phyloP scores from a whole-genome alignment of 2,329 filamentous ascomycete genomes.

The Berkeleyomyces basicola region DNA sequence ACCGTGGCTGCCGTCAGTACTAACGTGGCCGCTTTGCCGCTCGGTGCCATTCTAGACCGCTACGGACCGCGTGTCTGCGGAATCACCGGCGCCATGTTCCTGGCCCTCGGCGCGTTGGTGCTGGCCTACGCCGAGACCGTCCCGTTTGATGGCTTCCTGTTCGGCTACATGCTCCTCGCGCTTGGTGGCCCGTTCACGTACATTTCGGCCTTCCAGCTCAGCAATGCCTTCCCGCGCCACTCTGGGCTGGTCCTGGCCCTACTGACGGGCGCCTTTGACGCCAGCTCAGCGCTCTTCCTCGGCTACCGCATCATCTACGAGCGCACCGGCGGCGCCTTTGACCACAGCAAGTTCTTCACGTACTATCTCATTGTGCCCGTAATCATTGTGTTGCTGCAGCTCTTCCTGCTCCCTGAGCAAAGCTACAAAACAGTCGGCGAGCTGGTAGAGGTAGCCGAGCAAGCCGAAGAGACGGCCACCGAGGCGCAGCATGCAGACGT shows the following conservation, averaged over 20 bases:
- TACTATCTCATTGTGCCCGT: slow-evolving; percentile 53
- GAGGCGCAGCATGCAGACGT: slow-evolving; percentile 17
- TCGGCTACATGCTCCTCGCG: slow-evolving; percentile 60
- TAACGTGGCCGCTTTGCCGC: slow-evolving; percentile 70
- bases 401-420: slow-evolving; percentile 54
- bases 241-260: slow-evolving; percentile 67
- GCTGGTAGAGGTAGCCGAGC: slow-evolving; percentile 56
- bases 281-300: slow-evolving; percentile 63
- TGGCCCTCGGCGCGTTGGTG: slow-evolving; percentile 52
- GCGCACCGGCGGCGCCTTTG: slow-evolving; percentile 36
- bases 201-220: slow-evolving; percentile 69
- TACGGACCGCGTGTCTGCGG: slow-evolving; percentile 66
- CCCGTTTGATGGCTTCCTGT: slow-evolving; percentile 57
- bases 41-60: slow-evolving; percentile 70
- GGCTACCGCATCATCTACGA: slow-evolving; percentile 57
- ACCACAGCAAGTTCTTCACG: slow-evolving; percentile 53
- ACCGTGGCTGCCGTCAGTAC: slow-evolving; percentile 75
- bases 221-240: slow-evolving; percentile 63
- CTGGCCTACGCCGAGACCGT: slow-evolving; percentile 51
- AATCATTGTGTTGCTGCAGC: slow-evolving; percentile 47
- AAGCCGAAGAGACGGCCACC: slow-evolving; percentile 23
- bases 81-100: slow-evolving; percentile 50
- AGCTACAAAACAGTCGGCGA: slow-evolving; percentile 80
- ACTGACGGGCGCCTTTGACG: slow-evolving; percentile 69
- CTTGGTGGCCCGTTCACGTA: slow-evolving; percentile 69